Conservation (phyloP, 163 green algal species). For the Scenedesmus sp. region DNA sequence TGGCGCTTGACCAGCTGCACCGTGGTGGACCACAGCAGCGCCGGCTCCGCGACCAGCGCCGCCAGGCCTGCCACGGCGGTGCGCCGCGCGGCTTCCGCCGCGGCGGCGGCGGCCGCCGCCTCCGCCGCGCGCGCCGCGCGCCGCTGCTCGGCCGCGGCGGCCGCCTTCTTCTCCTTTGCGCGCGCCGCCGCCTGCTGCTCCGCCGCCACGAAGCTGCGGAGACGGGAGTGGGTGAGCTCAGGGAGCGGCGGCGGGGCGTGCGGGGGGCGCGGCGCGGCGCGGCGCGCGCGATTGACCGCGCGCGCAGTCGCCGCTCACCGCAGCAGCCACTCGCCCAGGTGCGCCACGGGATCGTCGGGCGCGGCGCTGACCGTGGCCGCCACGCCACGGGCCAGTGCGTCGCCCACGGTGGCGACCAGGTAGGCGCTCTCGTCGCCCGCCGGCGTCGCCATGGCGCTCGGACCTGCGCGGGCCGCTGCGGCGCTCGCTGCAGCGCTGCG, state of each 20-base stretch:
- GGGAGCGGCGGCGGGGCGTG: background rate
- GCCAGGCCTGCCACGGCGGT: slow-evolving; percentile 48
- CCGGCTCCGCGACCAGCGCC: slow-evolving; percentile 45
- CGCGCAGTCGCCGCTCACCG: slow-evolving; percentile 49
- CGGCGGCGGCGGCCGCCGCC: slow-evolving; percentile 16
- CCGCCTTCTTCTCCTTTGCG: slow-evolving; percentile 50
- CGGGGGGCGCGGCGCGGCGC: background rate
- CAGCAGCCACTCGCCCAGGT: slow-evolving; percentile 72
- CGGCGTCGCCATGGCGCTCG: too few relatives aligned
- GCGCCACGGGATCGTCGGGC: slow-evolving; percentile 75
- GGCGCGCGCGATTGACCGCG: too few relatives aligned
- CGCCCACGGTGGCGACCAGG: slow-evolving; percentile 68
- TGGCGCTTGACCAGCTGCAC: slow-evolving; percentile 51
- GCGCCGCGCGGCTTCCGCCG: slow-evolving; percentile 42
- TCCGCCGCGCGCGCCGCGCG: slow-evolving; percentile 38
- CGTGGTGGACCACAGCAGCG: slow-evolving; percentile 57
- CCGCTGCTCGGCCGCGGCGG: slow-evolving; percentile 55
- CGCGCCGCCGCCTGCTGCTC: slow-evolving; percentile 57
- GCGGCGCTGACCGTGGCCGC: slow-evolving; percentile 57
- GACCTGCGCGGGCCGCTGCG: too few relatives aligned
- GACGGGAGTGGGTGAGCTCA: background rate
- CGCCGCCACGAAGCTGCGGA: slow-evolving; percentile 61
- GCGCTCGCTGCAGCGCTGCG: too few relatives aligned
- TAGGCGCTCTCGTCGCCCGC: slow-evolving; percentile 51
- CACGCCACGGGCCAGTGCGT: slow-evolving; percentile 65